Evolutionary conservation across 1,139 yeast species (phyloP).

Genomic region (Saccharomyces hybrid): DNA sequence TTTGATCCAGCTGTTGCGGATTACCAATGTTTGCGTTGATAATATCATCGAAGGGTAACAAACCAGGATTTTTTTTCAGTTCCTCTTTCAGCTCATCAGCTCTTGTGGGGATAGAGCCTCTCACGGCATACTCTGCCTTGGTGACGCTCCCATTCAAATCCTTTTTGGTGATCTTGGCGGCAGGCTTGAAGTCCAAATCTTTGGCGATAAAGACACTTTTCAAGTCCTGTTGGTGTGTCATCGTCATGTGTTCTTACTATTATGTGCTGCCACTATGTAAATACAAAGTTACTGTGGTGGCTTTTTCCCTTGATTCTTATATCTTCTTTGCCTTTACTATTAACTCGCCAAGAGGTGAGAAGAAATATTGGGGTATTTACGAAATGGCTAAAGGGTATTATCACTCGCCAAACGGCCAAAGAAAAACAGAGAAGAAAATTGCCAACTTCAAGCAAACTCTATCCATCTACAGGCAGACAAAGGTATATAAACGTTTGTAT

Average conservation of each 20-base stretch:
- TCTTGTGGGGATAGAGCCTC: constrained; percentile 82
- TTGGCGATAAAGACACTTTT: constrained; percentile 3
- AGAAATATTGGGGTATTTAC: constrained; percentile 14
- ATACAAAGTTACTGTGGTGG: background rate
- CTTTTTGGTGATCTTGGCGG: constrained; percentile 31
- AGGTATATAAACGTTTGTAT: no score
- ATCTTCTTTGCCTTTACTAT: background rate
- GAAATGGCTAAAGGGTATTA: background rate
- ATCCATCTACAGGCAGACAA: no score
- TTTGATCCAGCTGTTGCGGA: no score
- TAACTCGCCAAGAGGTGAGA: background rate
- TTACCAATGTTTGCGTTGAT: no score
- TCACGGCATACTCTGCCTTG: constrained; percentile 87
- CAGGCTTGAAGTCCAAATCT: constrained; percentile 17
- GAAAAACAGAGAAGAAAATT: background rate
- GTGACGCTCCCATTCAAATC: constrained; percentile 70
- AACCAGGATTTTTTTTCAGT: constrained; percentile 45
- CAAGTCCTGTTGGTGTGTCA: background rate
- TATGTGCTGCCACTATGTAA: background rate
- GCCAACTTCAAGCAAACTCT: no score
- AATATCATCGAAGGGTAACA: constrained; percentile 10
- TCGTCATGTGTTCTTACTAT: background rate
- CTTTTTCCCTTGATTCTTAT: constrained; percentile 2
- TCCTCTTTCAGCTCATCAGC: constrained; percentile 77
- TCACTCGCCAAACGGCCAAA: background rate